Base-by-base conservation (phyloP, 1,139 yeast species). In the Geotrichum klebahnii region DNA sequence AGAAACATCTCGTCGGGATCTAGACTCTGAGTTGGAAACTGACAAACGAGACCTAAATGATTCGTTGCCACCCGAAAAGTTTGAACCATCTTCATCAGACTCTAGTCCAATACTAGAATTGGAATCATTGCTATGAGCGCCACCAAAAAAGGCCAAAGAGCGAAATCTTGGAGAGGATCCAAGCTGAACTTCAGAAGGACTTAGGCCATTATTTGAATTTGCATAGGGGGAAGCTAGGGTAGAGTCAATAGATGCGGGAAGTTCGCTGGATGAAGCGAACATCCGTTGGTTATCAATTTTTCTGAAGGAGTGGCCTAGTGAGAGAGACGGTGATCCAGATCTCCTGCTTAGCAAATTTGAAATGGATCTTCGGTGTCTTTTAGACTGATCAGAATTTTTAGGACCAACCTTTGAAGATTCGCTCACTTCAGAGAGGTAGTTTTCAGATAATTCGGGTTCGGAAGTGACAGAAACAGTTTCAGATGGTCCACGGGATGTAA, bases 91-190 rank as follows among this genome's bases (percentile, higher is more conserved):
- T 31, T 54, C 60, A 43, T 55, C 64, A 22, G 55, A 49, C 16
- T 55, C 62, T 3, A 50, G 58, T 19, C 56, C 61, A 17, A 53
- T 17, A 29, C 60, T 56, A 3, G 57, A 52, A 37, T 52, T 56
- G 17, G 64, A 61, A 16, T 60, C 62, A 37, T 61, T 60, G 42
- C 50, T 46, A 36, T 59, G 59, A 23, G 46, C 45, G 14, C 41
- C 41, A 20, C 50, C 48, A 33, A 50, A 46, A 40, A 50, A 46
- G 5, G 55, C 55, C 42, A 53, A 44, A 4, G 53, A 35, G 14
- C 45, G 37, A 35, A 37, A 36, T 31, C 51, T 29, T 4, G 54
- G 54, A 3, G 56, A 49, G 35, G 43, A 42, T n/a, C 31, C 38
- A 16, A 26, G 12, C 5, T 29, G 24, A 14, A 9, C 17, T 10